These are phyloP conservation scores for Vigna nakashimae DNA, from an alignment of 306 rosid species.

Conservation along the genomic window DNA sequence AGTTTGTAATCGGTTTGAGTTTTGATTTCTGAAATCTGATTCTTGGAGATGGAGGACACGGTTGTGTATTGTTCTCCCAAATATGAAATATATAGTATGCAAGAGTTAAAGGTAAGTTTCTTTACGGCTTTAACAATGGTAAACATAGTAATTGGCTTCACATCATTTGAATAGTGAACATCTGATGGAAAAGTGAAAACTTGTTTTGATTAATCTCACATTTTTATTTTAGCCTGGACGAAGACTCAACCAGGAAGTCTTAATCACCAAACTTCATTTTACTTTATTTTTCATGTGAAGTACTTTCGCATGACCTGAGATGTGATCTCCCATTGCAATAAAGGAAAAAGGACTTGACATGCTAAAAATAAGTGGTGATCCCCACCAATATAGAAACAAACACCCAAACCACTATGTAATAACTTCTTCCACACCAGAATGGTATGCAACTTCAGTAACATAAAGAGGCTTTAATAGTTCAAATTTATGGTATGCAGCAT, in stretches of 20 bases:
- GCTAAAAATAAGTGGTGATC: conserved; percentile 4
- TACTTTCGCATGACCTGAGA: background rate
- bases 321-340: background rate
- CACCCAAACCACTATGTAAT: conserved; percentile 5
- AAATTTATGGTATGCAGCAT: background rate
- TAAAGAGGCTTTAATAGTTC: background rate
- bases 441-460: background rate
- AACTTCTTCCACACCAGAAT: background rate
- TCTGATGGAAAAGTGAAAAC: background rate
- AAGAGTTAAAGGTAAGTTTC: conserved; percentile 3
- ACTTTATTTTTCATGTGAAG: background rate
- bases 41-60: conserved; percentile 43
- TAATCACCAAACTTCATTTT: background rate
- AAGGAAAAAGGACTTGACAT: background rate
- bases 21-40: conserved; percentile 22
- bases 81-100: conserved; percentile 33
- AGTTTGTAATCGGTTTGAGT: conserved; percentile 24
- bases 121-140: conserved; percentile 1
- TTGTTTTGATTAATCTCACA: background rate
- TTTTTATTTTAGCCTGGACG: background rate
- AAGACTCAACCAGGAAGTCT: conserved; percentile 5
- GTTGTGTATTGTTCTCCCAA: conserved; percentile 25
- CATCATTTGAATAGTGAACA: background rate
- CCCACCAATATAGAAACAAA: conserved; percentile 23
- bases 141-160: background rate